Evolutionary conservation across 441 rosid species (phyloP).

Genomic region (Jatropha podagrica): DNA sequence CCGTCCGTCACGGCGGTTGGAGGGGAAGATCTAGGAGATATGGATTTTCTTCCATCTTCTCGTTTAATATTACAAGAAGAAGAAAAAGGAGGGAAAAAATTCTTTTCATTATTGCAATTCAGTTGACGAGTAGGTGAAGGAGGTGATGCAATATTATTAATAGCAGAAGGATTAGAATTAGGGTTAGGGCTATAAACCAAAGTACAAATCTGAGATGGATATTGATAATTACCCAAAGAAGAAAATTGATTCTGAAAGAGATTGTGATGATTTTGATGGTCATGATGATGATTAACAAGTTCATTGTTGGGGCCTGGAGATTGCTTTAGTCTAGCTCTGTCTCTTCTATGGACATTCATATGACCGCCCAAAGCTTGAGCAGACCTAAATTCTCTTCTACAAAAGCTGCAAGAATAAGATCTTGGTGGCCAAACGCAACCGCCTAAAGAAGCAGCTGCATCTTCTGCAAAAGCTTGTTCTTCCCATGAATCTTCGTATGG

Average conservation of each 20-base stretch:
- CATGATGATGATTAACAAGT: slow-evolving; percentile 26
- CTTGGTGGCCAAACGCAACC: slow-evolving; percentile 96
- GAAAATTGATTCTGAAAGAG: slow-evolving; percentile 34
- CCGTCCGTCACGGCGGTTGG: slow-evolving; percentile 3
- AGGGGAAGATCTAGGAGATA: slow-evolving; percentile 30
- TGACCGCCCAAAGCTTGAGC: slow-evolving; percentile 99
- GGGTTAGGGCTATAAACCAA: slow-evolving; percentile 70
- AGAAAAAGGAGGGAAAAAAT: slow-evolving; percentile 28
- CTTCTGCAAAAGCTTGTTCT: slow-evolving; percentile 94
- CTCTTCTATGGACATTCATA: slow-evolving; percentile 98
- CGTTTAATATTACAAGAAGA: slow-evolving; percentile 32
- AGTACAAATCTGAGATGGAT: slow-evolving; percentile 45
- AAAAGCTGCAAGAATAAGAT: slow-evolving; percentile 94
- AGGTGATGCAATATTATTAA: slow-evolving; percentile 31
- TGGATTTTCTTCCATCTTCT: slow-evolving; percentile 26
- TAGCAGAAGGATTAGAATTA: slow-evolving; percentile 35
- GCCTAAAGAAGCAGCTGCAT: slow-evolving; percentile 71
- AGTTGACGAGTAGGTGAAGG: slow-evolving; percentile 25
- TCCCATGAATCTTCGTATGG: slow-evolving; percentile 78
- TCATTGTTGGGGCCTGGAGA: slow-evolving; percentile 39
- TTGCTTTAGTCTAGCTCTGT: slow-evolving; percentile 87
- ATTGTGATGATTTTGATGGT: slow-evolving; percentile 24
- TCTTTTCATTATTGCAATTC: slow-evolving; percentile 24
- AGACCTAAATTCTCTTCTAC: slow-evolving; percentile 86
- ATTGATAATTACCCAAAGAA: slow-evolving; percentile 34